A percentile compares a stretch with the other conserved stretches of the same genome.
These are phyloP conservation scores for Podospora conica DNA, from an alignment of 495 filamentous ascomycete genomes.

Conservation along the genomic window DNA sequence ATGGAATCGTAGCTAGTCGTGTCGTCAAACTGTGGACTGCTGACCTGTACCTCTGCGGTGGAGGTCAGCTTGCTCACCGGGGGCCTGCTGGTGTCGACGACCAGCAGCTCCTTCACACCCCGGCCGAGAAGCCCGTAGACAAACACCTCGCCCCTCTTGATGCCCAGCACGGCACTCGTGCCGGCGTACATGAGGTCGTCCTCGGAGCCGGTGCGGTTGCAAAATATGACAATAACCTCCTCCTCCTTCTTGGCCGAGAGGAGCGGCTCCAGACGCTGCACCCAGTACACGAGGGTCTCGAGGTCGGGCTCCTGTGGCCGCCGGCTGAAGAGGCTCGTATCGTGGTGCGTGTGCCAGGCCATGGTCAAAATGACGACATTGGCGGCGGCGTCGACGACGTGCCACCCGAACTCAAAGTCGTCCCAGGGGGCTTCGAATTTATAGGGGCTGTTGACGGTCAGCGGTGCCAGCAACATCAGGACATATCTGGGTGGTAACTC, in stretches of 20 bases:
- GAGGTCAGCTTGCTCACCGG: conserved; percentile 26
- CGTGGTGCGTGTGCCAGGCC: conserved; percentile 72
- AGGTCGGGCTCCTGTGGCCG: conserved; percentile 58
- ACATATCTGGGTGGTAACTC: conserved; percentile 10
- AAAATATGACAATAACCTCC: conserved; percentile 73
- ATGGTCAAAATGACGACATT: conserved; percentile 76
- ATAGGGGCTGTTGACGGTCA: conserved; percentile 49
- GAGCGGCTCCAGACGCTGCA: conserved; percentile 73
- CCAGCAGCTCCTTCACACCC: conserved; percentile 55
- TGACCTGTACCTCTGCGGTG: conserved; percentile 9
- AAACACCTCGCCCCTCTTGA: conserved; percentile 58
- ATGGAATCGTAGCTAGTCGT: not conserved
- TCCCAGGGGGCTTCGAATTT: conserved; percentile 70
- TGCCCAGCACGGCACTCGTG: conserved; percentile 72
- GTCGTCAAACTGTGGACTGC: not conserved
- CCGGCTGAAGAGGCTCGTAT: conserved; percentile 40
- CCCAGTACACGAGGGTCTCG: conserved; percentile 83
- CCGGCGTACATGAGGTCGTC: conserved; percentile 70
- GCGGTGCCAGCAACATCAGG: not conserved
- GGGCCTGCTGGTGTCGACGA: conserved; percentile 50
- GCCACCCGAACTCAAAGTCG: conserved; percentile 80
- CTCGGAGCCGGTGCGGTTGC: conserved; percentile 73
- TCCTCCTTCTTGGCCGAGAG: conserved; percentile 49
- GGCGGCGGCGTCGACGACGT: conserved; percentile 57
- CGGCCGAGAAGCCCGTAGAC: conserved; percentile 66